Conservation (phyloP, 164 flowering plant genomes). For the Buxus sempervirens region DNA sequence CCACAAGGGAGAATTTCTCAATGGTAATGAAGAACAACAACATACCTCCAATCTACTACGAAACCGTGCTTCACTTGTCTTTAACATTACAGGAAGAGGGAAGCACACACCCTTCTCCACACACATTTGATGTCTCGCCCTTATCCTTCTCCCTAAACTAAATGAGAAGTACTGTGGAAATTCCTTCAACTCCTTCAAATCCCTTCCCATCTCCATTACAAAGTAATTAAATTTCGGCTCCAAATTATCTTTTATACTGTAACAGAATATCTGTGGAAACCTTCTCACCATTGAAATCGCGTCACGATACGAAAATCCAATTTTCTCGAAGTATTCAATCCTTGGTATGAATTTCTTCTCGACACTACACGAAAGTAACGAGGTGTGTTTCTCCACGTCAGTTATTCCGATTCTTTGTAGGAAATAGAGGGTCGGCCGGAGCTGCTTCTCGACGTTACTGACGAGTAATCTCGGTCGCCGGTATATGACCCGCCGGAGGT, state of each 20-base stretch:
- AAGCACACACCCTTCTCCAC: conserved; percentile 65
- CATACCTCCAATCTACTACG: conserved; percentile 58
- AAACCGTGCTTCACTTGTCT: conserved; percentile 45
- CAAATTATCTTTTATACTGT: conserved; percentile 60
- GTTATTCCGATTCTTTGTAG: conserved; percentile 74
- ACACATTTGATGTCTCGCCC: conserved; percentile 70
- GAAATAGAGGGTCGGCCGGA: conserved; percentile 88
- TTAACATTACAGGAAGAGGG: conserved; percentile 64
- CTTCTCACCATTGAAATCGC: conserved; percentile 60
- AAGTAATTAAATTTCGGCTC: conserved; percentile 82
- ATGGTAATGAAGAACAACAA: conserved; percentile 60
- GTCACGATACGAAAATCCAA: conserved; percentile 62
- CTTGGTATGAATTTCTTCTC: conserved; percentile 78
- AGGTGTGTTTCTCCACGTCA: conserved; percentile 51
- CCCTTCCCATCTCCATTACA: conserved; percentile 84
- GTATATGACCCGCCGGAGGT: conserved; percentile 20
- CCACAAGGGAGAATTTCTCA: conserved; percentile 73
- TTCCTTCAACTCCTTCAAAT: conserved; percentile 70
- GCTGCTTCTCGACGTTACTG: conserved; percentile 50
- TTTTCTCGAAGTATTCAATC: conserved; percentile 56
- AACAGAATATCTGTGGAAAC: conserved; percentile 76
- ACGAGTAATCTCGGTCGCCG: conserved; percentile 55
- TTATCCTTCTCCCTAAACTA: conserved; percentile 82
- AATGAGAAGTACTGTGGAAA: conserved; percentile 95
- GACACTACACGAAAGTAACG: conserved; percentile 66